Conservation (phyloP, 768 basidiomycete species). For the Leucocoprinus birnbaumii region DNA sequence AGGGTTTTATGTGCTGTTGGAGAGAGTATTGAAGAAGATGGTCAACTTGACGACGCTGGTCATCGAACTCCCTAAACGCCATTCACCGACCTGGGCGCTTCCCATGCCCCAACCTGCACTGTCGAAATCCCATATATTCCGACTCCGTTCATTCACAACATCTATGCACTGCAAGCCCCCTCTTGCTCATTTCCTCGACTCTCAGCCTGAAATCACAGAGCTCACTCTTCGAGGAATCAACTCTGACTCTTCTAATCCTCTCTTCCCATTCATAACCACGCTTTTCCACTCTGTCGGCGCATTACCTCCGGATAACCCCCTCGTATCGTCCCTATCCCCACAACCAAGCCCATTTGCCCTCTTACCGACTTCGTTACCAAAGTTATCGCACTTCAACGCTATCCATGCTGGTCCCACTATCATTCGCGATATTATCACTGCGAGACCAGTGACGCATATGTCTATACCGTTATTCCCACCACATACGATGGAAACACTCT, state of each 20-base stretch:
- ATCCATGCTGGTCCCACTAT: constrained; percentile 47
- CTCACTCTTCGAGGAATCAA: constrained; percentile 55
- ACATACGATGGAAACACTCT: constrained; percentile 36
- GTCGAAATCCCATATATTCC: constrained; percentile 30
- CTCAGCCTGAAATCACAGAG: constrained; percentile 44
- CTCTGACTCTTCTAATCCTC: constrained; percentile 20
- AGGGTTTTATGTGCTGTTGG: constrained; percentile 50
- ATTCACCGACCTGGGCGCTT: constrained; percentile 43
- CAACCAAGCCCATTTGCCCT: constrained; percentile 29
- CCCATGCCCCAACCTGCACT: constrained; percentile 22
- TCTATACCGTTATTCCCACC: constrained; percentile 51
- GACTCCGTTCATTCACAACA: constrained; percentile 46
- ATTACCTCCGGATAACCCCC: constrained; percentile 17
- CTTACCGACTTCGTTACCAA: constrained; percentile 39
- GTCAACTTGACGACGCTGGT: constrained; percentile 36
- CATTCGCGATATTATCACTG: constrained; percentile 41
- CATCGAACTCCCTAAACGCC: constrained; percentile 46
- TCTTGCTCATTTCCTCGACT: constrained; percentile 49
- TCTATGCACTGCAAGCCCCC: constrained; percentile 50
- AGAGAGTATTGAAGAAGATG: constrained; percentile 37
- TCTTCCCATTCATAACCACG: constrained; percentile 21
- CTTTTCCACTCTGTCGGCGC: constrained; percentile 13
- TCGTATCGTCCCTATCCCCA: constrained; percentile 10
- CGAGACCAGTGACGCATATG: constrained; percentile 45
- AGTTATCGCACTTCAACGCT: constrained; percentile 46